A percentile compares a stretch with the other conserved stretches of the same genome.
These are phyloP conservation scores for Murraya koenigii DNA, from an alignment of 345 rosid genomes.

Conservation along the genomic window DNA sequence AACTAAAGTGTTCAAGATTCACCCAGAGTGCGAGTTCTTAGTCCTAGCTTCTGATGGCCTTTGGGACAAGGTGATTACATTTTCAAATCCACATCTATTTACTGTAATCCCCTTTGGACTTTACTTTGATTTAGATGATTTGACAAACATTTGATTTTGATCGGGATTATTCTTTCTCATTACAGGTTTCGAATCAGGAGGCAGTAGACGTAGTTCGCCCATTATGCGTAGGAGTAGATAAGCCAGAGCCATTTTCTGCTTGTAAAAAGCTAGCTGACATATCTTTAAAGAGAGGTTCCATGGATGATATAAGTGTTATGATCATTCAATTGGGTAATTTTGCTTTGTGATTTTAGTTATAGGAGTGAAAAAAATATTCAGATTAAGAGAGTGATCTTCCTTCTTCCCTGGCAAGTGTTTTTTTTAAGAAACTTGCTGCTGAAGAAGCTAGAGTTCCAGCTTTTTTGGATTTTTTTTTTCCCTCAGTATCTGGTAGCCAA, in stretches of 20 bases:
- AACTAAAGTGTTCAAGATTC: conserved; percentile 42
- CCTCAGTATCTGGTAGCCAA: not conserved
- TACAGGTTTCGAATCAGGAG: conserved; percentile 75
- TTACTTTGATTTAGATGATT: not conserved
- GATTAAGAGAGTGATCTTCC: not conserved
- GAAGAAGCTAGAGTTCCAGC: not conserved
- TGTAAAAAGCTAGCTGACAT: conserved; percentile 71
- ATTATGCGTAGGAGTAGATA: conserved; percentile 35
- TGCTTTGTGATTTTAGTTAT: conserved; percentile 2
- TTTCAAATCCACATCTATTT: not conserved
- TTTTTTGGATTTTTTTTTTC: not conserved
- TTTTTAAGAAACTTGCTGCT: conserved; percentile 9
- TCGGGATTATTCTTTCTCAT: not conserved
- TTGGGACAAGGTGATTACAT: conserved; percentile 72
- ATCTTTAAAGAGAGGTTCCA: conserved; percentile 56
- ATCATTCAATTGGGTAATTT: conserved; percentile 47
- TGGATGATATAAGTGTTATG: conserved; percentile 75
- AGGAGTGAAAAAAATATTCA: not conserved
- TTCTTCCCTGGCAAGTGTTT: conserved; percentile 16
- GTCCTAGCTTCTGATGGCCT: conserved; percentile 87
- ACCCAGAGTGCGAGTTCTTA: conserved; percentile 67
- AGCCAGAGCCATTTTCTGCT: conserved; percentile 42
- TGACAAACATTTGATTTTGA: conserved; percentile 2
- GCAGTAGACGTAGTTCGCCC: conserved; percentile 75
- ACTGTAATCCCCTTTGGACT: not conserved